Conservation (phyloP, 495 filamentous ascomycete species). For the Penicillium argentinense region DNA sequence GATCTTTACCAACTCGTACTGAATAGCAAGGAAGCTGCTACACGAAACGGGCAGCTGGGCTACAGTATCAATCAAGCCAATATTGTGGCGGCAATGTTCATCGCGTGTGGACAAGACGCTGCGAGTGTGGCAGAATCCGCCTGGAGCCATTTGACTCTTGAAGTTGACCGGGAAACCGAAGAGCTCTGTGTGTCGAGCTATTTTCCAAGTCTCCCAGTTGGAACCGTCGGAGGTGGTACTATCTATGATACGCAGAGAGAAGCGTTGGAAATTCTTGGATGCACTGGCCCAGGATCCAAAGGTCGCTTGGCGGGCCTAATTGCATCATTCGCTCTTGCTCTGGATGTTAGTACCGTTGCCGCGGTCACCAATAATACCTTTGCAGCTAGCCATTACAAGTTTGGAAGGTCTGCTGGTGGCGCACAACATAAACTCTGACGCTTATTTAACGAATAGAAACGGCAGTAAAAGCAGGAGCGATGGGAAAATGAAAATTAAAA, state of each 20-base stretch:
- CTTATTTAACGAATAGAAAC: too few species aligned
- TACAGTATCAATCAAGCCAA: constrained; percentile 12
- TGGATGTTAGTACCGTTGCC: constrained; percentile 14
- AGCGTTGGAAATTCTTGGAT: constrained; percentile 10
- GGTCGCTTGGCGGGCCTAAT: constrained; percentile 13
- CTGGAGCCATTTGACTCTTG: constrained; percentile 13
- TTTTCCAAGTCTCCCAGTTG: constrained; percentile 11
- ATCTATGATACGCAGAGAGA: constrained; percentile 11
- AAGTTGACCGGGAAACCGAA: constrained; percentile 5
- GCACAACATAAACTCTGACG: too few species aligned
- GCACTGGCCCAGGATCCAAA: constrained; percentile 9
- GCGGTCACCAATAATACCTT: constrained; percentile 14
- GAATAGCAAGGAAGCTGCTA: constrained; percentile 8
- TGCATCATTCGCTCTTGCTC: constrained; percentile 13
- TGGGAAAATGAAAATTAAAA: too few species aligned
- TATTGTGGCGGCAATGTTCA: constrained; percentile 13
- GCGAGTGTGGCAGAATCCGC: constrained; percentile 9
- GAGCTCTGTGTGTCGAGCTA: constrained; percentile 6
- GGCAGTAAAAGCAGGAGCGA: too few species aligned
- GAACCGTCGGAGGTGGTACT: constrained; percentile 15
- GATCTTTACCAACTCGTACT: not conserved
- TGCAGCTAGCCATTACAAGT: constrained; percentile 9
- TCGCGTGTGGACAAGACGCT: constrained; percentile 17
- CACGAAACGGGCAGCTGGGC: constrained; percentile 13
- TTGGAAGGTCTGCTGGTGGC: constrained; percentile 2